These are phyloP conservation scores for Berberis vulgaris DNA, from an alignment of 164 flowering plant species.

Conservation along the genomic window DNA sequence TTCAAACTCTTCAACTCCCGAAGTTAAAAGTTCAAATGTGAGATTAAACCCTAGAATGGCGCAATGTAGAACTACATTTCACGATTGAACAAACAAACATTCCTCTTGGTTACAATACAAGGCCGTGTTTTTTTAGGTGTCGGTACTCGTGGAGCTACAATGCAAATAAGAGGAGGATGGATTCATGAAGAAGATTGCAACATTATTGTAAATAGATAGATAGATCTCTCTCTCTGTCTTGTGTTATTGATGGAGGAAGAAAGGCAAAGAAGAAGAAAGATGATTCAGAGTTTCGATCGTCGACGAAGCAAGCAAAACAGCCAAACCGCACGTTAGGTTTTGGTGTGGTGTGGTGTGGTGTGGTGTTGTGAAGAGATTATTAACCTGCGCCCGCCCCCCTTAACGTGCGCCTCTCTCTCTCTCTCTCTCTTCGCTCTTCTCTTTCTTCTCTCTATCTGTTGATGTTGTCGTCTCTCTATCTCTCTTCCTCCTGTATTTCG, in stretches of 20 bases:
- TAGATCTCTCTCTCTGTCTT: background rate
- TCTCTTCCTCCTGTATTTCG: background rate
- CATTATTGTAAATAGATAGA: too few relatives aligned
- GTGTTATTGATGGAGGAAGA: background rate
- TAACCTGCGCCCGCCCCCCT: background rate
- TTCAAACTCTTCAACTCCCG: too few relatives aligned
- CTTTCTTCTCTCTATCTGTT: background rate
- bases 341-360: background rate
- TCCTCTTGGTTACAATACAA: too few relatives aligned
- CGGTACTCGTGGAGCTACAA: too few relatives aligned
- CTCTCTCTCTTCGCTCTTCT: background rate
- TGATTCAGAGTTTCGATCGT: background rate
- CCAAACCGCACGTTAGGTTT: background rate
- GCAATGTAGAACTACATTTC: too few relatives aligned
- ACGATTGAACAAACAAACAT: too few relatives aligned
- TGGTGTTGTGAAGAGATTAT: background rate
- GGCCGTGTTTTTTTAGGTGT: too few relatives aligned
- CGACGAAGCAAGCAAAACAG: background rate
- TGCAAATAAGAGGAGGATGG: too few relatives aligned
- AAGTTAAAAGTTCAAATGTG: too few relatives aligned
- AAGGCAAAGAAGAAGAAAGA: background rate
- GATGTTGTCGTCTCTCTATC: background rate
- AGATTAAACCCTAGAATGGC: too few relatives aligned
- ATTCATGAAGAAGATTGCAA: background rate
- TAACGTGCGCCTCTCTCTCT: background rate